Conservation (phyloP, 2,329 filamentous ascomycete genomes). For the Fonsecaea monophora region DNA sequence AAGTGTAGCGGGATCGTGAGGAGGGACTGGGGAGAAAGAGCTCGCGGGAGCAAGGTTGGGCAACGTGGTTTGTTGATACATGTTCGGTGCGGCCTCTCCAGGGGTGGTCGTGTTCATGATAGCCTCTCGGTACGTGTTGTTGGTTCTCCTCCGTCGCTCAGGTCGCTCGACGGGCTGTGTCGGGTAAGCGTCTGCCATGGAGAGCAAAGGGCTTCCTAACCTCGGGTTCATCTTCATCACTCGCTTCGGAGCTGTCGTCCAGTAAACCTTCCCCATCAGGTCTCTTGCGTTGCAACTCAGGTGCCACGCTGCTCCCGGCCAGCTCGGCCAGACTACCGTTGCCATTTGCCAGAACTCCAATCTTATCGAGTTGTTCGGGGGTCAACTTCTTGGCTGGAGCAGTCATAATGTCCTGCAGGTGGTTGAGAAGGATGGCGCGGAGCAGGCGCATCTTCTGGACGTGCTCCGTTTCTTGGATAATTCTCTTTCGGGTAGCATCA, state of each 20-base stretch:
- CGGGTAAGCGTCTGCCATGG: conserved; percentile 35
- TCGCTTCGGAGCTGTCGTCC: conserved; percentile 41
- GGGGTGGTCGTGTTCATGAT: conserved; percentile 36
- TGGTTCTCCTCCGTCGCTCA: conserved; percentile 49
- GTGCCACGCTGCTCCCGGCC: conserved; percentile 46
- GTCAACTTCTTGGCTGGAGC: conserved; percentile 73
- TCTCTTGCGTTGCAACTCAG: conserved; percentile 27
- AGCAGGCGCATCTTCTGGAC: conserved; percentile 92
- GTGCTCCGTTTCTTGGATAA: conserved; percentile 79
- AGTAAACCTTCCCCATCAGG: conserved; percentile 39
- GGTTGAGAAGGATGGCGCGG: conserved; percentile 75
- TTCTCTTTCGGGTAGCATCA: conserved; percentile 78
- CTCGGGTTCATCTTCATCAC: conserved; percentile 41
- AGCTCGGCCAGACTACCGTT: conserved; percentile 62
- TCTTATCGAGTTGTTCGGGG: conserved; percentile 73
- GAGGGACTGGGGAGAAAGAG: conserved; percentile 35
- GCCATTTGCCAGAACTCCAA: conserved; percentile 46
- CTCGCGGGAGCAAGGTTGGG: conserved; percentile 37
- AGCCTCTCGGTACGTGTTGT: conserved; percentile 39
- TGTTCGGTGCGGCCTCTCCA: conserved; percentile 18
- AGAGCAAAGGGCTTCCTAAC: conserved; percentile 37
- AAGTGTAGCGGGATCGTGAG: conserved; percentile 31
- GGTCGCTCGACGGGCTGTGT: conserved; percentile 55
- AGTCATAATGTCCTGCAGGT: conserved; percentile 60
- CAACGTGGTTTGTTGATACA: conserved; percentile 36